Conservation (phyloP, 257 asterid species). For the Solanum chilense region DNA sequence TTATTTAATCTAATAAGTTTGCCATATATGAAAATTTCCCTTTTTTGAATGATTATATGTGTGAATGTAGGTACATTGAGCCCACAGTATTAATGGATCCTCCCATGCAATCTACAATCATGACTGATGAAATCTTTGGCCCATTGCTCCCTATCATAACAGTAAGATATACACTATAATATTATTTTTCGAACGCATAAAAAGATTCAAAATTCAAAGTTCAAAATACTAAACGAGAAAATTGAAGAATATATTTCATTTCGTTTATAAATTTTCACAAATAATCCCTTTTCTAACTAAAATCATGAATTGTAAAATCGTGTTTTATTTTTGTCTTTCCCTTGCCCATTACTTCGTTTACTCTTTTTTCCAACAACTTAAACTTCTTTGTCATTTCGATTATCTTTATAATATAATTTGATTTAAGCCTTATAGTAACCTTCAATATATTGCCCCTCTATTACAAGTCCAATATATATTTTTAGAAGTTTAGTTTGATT, state of each 20-base stretch:
- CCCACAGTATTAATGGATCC: constrained; percentile 75
- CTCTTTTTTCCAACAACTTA: neutral
- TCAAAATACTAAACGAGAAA: no score
- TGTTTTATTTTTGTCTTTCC: neutral
- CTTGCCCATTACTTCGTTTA: neutral
- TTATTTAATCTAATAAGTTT: no score
- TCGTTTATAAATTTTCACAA: neutral
- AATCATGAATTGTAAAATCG: no score
- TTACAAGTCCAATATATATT: neutral
- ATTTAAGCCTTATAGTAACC: neutral
- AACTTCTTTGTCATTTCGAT: no score
- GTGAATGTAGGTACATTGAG: constrained; percentile 40
- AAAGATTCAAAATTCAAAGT: no score
- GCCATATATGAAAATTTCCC: no score
- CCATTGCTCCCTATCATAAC: constrained; percentile 76
- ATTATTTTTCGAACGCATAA: no score
- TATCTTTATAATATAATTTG: no score
- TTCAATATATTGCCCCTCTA: no score
- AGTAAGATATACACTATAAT: constrained; percentile 11
- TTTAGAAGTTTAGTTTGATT: neutral
- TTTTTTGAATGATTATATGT: neutral
- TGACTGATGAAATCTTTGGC: constrained; percentile 62
- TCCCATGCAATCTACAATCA: constrained; percentile 49
- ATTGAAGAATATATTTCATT: no score
- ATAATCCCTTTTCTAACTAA: neutral